Percentiles rank a stretch among this genome's conserved stretches.
These are phyloP conservation scores for Colletotrichum tanaceti DNA, from an alignment of 2,329 filamentous ascomycete genomes.

Conservation along the genomic window DNA sequence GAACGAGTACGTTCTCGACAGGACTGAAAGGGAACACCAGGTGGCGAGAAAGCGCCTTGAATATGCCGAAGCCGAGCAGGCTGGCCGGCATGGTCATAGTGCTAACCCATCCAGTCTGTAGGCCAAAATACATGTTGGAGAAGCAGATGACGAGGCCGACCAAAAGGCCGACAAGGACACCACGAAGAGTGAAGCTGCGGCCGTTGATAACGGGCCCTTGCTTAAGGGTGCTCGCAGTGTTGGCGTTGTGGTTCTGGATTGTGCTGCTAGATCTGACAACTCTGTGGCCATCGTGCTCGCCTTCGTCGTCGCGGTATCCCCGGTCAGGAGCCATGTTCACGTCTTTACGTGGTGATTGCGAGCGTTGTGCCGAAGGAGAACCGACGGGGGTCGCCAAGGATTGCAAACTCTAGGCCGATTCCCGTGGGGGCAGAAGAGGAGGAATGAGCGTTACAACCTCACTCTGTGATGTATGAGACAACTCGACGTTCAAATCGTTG, in stretches of 20 bases:
- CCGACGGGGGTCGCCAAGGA: background rate
- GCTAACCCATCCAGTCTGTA: conserved; percentile 78
- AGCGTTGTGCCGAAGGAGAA: background rate
- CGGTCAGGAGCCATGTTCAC: conserved; percentile 30
- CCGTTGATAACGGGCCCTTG: conserved; percentile 49
- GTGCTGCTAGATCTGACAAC: background rate
- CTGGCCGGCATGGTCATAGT: conserved; percentile 98
- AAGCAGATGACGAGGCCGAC: conserved; percentile 95
- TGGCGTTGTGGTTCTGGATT: background rate
- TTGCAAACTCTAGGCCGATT: background rate
- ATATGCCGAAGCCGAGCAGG: conserved; percentile 93
- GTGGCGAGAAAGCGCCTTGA: conserved; percentile 80
- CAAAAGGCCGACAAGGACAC: conserved; percentile 79
- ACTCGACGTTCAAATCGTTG: background rate
- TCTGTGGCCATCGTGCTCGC: background rate
- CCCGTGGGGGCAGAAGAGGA: background rate
- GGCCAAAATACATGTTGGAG: conserved; percentile 98
- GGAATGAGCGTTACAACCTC: background rate
- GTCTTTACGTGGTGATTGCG: background rate
- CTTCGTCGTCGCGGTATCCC: conserved; percentile 5
- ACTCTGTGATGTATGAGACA: background rate
- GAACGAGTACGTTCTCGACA: conserved; percentile 95
- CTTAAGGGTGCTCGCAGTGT: background rate
- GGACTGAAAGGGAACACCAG: conserved; percentile 87
- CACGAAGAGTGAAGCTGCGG: conserved; percentile 86